Evolutionary conservation across 495 filamentous ascomycete species (phyloP), one percentile per base, ranked within the genome.

Genomic region (Xylaria palmicola): DNA sequence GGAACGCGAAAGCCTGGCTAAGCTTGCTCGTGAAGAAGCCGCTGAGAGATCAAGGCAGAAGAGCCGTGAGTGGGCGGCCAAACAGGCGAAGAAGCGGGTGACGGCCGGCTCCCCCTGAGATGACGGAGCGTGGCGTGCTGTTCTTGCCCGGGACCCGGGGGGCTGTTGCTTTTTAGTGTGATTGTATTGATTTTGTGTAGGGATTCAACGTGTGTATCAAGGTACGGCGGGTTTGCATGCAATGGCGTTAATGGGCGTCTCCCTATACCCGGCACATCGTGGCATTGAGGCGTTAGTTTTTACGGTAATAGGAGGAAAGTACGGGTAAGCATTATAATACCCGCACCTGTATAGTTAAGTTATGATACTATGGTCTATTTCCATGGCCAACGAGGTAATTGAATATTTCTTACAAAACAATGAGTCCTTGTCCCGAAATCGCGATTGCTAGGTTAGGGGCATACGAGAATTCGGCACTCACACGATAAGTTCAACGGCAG

Each of bases 61-160:
- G 50, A 86, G 85, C 57, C 73, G 88, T 34, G 84, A 87, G 73
- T 91, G 88, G 88, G 87, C 87, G 4, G 86, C 88, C 73, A 87
- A 81, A 76, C 83, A 89, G 76, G 66, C 66, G 1, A 67, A 27
- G 3, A 72, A 69, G 61, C 60, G 64, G 12, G 64, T 64, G 62
- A 67, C 66, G 6, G 48, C 62, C 2, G 51, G 56, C 12, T 67
- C 66, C 6, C 4, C 60, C 19, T 57, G 51, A 19, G 69, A 64
- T 24, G 41, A 62, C 1, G 55, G 62, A 39, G 24, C 48, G 22
- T 67, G 5, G 62, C 29, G 4, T 10, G 22, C 15, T 27, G 12
- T 36, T 8, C 29, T n/a, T 27, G 20, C 32, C 20, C 7, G 15
- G n/a, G 19, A 3, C 3, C 24, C 9, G 27, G 19, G 13, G 15